Base-by-base conservation (phyloP, 2,329 filamentous ascomycete genomes). In the Verticillium albo-atrum region DNA sequence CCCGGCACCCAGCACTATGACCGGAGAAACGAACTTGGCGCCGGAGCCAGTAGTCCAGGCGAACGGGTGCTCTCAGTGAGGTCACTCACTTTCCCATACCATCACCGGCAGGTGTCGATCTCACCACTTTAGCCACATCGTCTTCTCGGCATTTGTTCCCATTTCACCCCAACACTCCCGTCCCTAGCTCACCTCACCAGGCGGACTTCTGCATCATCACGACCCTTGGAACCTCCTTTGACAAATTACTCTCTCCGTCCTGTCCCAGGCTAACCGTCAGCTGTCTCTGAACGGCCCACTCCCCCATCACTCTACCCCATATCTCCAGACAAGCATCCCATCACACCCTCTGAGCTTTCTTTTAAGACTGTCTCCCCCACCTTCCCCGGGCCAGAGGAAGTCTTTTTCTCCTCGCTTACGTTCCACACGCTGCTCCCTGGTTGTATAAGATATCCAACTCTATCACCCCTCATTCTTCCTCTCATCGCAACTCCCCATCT, bases 331-430 rank as follows among this genome's bases (percentile, higher is more conserved):
- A 10, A 47, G 42, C 42, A 10, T 47, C 20, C 42, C 42, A 47
- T 47, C 20, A 23, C 42, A 23, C 6, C 6, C 42, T 20, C n/a
- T 20, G 42, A 47, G 42, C 42, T 47, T 47, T 23, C 42, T 47
- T 47, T 53, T 17, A 30, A 53, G 27, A 14, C 15, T 26, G n/a
- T 47, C 55, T 57, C 42, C 28, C n/a, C 55, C 42, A 51, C 37
- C 26, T 57, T 23, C 55, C 55, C 55, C 55, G 37, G 55, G 23
- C n/a, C n/a, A 56, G 55, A 56, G 35, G 55, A 55, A 56, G 37
- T 32, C 5, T 57, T 27, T 14, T 25, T 9, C 27, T 30, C 27
- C 7, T 9, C 42, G 4, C 35, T 28, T 34, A 20, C 25, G 15
- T 47, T 15, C 15, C 42, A 20, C 20, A n/a, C n/a, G n/a, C 17